Evolutionary conservation across 2,329 filamentous ascomycete genomes (phyloP).

Genomic region (Laburnicola sp.): DNA sequence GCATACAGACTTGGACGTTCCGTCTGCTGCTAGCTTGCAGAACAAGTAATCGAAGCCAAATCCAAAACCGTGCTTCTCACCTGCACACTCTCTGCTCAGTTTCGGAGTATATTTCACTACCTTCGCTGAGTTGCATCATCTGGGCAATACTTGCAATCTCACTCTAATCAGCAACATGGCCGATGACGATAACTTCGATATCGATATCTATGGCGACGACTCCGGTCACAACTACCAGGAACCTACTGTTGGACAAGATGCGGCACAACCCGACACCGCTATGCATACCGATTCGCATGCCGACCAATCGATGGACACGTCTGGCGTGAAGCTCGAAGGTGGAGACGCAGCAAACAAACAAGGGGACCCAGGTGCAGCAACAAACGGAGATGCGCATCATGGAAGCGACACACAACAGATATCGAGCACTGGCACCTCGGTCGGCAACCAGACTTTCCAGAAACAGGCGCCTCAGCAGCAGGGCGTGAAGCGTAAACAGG

Average conservation of each 20-base stretch:
- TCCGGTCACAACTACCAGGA: constrained; percentile 39
- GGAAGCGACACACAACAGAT: constrained; percentile 48
- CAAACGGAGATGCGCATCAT: constrained; percentile 27
- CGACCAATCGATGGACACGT: constrained; percentile 17
- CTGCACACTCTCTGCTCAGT: constrained; percentile 11
- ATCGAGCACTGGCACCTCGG: constrained; percentile 48
- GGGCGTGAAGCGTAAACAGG: constrained; percentile 65
- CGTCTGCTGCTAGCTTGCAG: constrained; percentile 40
- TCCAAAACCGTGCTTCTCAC: constrained; percentile 31
- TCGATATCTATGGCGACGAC: constrained; percentile 70
- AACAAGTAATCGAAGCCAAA: constrained; percentile 47
- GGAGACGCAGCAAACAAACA: constrained; percentile 22
- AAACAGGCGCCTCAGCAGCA: constrained; percentile 56
- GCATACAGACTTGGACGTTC: constrained; percentile 44
- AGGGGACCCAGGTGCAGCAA: constrained; percentile 24
- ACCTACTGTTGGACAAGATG: constrained; percentile 25
- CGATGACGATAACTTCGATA: constrained; percentile 71
- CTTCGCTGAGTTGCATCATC: constrained; percentile 20
- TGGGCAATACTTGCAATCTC: constrained; percentile 11
- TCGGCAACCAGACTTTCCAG: constrained; percentile 41
- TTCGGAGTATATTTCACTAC: constrained; percentile 13
- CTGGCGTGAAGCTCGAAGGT: constrained; percentile 16
- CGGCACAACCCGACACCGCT: constrained; percentile 26
- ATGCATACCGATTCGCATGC: constrained; percentile 40
- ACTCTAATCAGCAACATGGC: constrained; percentile 47